Evolutionary conservation across 2,329 filamentous ascomycete species (phyloP).

Genomic region (Trichoderma polysporum): DNA sequence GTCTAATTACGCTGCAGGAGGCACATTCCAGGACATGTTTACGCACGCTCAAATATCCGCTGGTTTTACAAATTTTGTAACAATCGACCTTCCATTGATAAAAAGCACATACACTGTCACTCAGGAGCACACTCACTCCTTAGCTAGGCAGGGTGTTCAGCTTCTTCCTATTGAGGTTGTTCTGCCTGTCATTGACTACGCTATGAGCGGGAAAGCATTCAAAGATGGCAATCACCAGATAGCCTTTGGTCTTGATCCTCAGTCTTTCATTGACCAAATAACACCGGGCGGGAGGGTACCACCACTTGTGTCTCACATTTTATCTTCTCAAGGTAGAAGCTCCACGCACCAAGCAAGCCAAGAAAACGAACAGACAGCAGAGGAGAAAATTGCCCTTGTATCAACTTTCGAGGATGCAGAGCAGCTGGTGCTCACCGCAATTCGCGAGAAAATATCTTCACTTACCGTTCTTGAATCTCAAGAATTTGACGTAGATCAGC

Average conservation of each 20-base stretch:
- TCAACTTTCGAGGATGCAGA: neutral
- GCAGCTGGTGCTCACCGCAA: neutral
- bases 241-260: conserved; percentile 1
- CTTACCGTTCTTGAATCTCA: neutral
- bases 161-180: neutral
- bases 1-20: conserved; percentile 41
- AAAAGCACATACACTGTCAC: neutral
- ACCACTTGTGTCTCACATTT: neutral
- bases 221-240: conserved; percentile 14
- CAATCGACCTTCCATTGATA: neutral
- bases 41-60: conserved; percentile 2
- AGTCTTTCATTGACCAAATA: neutral
- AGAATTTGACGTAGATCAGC: neutral
- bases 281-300: neutral
- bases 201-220: conserved; percentile 8
- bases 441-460: neutral
- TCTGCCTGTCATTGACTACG: conserved; percentile 11
- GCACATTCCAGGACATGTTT: conserved; percentile 34
- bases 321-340: neutral
- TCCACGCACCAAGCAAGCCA: neutral
- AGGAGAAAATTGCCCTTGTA: neutral
- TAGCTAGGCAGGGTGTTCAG: neutral
- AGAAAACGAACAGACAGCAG: neutral
- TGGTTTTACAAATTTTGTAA: neutral
- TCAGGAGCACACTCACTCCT: neutral